Conservation (phyloP, 2,329 filamentous ascomycete species). For the Macrophomina pseudophaseolina region DNA sequence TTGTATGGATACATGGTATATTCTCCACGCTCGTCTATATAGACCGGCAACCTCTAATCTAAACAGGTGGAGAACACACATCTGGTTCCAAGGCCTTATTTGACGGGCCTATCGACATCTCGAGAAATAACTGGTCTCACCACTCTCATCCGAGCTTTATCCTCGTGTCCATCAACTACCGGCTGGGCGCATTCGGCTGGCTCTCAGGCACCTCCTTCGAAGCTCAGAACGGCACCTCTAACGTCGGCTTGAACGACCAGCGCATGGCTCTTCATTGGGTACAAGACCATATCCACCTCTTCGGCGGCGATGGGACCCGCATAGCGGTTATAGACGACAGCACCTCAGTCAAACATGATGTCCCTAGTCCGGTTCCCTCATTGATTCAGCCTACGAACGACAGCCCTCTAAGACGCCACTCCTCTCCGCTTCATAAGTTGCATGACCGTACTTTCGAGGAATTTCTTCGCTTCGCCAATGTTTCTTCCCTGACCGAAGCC, state of each 20-base stretch:
- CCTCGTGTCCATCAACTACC: constrained; percentile 56
- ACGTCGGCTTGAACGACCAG: constrained; percentile 57
- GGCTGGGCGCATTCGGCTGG: constrained; percentile 57
- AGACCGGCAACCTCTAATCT: neutral
- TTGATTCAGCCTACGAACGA: neutral
- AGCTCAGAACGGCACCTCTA: constrained; percentile 49
- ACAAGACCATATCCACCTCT: constrained; percentile 55
- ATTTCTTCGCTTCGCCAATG: constrained; percentile 42
- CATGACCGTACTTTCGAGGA: constrained; percentile 38
- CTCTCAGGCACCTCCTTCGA: constrained; percentile 52
- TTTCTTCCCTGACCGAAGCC: constrained; percentile 40
- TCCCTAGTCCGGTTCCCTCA: no score
- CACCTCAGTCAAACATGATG: constrained; percentile 32
- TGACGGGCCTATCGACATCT: constrained; percentile 43
- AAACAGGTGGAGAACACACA: constrained; percentile 48
- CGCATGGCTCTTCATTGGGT: constrained; percentile 60
- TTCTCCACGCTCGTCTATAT: no score
- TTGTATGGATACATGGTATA: constrained; percentile 53
- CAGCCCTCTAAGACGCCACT: neutral
- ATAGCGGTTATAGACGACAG: constrained; percentile 55
- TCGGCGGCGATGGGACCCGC: constrained; percentile 56
- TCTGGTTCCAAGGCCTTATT: constrained; percentile 45
- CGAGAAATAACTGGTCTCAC: constrained; percentile 46
- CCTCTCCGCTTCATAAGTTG: neutral
- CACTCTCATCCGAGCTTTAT: constrained; percentile 47